A percentile compares a stretch with the other conserved stretches of the same genome.
Evolutionary conservation across 2,329 filamentous ascomycete species (phyloP).

Genomic region (Beauveria varroae): DNA sequence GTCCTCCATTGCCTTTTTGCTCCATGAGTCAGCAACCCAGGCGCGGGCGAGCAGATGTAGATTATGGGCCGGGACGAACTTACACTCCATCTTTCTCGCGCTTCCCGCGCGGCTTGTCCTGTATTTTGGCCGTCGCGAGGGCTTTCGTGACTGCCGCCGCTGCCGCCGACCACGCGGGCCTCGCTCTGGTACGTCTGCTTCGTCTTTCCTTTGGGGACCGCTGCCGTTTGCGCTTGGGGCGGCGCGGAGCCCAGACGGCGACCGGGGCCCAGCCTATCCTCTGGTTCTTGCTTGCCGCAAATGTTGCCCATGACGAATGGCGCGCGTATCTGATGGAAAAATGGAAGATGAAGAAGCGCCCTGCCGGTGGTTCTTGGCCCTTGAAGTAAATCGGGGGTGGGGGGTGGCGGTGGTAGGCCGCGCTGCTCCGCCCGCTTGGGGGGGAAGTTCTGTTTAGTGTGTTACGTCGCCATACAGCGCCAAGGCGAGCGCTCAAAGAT

Average conservation of each 20-base stretch:
- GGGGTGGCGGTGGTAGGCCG: too few relatives aligned
- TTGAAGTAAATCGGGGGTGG: too few relatives aligned
- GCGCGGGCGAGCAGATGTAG: not conserved
- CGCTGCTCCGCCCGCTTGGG: too few relatives aligned
- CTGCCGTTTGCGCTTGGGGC: conserved; percentile 35
- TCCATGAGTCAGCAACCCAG: not conserved
- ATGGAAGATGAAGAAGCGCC: too few relatives aligned
- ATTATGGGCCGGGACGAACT: not conserved
- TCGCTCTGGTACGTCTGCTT: conserved; percentile 34
- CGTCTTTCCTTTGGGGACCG: conserved; percentile 39
- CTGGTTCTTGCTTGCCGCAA: conserved; percentile 69
- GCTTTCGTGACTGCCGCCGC: conserved; percentile 6
- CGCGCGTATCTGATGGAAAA: not conserved
- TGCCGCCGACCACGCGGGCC: conserved; percentile 57
- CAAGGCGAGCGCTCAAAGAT: too few relatives aligned
- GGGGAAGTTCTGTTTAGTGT: too few relatives aligned
- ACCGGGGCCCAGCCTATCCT: conserved; percentile 65
- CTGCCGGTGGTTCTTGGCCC: too few relatives aligned
- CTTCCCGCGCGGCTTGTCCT: not conserved
- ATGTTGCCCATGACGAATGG: conserved; percentile 67
- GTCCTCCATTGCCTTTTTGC: not conserved
- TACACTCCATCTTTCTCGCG: not conserved
- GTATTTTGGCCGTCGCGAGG: not conserved
- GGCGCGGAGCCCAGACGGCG: conserved; percentile 58
- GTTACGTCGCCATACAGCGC: too few relatives aligned